Evolutionary conservation across 208 protist species (phyloP).

Genomic region (Trypanosoma cruzi): DNA sequence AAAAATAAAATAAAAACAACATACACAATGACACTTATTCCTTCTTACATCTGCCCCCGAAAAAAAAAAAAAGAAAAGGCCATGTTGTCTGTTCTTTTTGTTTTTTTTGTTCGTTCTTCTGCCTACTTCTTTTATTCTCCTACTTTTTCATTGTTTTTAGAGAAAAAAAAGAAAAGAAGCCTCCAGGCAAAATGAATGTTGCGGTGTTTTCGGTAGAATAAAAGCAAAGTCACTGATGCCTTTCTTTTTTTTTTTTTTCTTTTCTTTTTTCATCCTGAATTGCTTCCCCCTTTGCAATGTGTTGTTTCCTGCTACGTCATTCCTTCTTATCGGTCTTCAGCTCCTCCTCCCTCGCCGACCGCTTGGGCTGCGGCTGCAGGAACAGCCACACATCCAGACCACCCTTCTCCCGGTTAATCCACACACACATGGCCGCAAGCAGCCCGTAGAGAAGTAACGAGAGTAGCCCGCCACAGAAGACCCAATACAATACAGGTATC

Average conservation of each 20-base stretch:
- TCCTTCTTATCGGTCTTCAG: background rate
- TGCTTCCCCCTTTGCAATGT: too few species aligned
- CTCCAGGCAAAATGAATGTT: too few species aligned
- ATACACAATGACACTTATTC: background rate
- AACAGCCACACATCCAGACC: conserved; percentile 23
- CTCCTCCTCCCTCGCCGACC: background rate
- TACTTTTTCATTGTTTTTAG: too few species aligned
- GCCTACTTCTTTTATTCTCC: background rate
- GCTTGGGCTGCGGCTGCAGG: background rate
- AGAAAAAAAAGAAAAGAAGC: too few species aligned
- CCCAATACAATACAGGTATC: conserved; percentile 17
- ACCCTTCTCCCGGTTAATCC: conserved; percentile 10
- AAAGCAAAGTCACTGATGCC: too few species aligned
- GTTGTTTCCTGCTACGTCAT: background rate
- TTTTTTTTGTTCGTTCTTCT: too few species aligned
- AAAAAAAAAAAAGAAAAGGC: conserved; percentile 10
- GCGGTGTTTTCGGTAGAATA: too few species aligned
- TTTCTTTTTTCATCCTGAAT: background rate
- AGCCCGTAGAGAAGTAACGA: conserved; percentile 26
- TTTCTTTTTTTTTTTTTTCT: too few species aligned
- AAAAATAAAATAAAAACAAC: conserved; percentile 8
- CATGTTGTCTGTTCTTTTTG: background rate
- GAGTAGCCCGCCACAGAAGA: conserved; percentile 7
- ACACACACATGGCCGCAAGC: conserved; percentile 26
- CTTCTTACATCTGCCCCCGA: background rate